phyloP scores from a whole-genome alignment of 23 red algal genomes.

The Rhodosorus marinus region DNA sequence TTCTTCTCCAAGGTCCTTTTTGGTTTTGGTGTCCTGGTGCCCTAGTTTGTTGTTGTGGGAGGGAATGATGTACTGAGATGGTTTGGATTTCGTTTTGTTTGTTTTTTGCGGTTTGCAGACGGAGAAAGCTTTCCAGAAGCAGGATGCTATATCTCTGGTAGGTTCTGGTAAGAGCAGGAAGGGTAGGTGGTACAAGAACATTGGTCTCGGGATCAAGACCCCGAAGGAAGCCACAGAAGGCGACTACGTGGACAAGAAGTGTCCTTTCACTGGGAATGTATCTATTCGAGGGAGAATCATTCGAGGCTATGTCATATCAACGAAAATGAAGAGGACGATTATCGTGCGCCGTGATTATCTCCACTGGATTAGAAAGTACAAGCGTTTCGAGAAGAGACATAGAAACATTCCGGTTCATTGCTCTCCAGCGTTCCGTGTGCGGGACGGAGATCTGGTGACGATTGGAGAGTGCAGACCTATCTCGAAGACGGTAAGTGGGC shows the following conservation, averaged over 20 bases:
- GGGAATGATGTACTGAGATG: no score
- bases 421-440: slow-evolving; percentile 81
- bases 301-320: slow-evolving; percentile 81
- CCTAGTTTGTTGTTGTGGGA: no score
- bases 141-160: slow-evolving; percentile 80
- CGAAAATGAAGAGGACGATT: slow-evolving; percentile 97
- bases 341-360: slow-evolving; percentile 94
- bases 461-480: slow-evolving; percentile 84
- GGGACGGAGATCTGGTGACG: slow-evolving; percentile 93
- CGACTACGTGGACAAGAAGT: slow-evolving; percentile 97
- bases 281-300: slow-evolving; percentile 83
- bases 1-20: no score
- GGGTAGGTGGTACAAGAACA: slow-evolving; percentile 88
- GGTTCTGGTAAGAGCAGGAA: slow-evolving; percentile 38
- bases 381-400: slow-evolving; percentile 97
- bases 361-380: slow-evolving; percentile 94
- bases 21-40: no score
- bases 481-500: slow-evolving; percentile 95
- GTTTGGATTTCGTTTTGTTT: no score
- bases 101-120: no score
- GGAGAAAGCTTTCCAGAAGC: slow-evolving; percentile 94
- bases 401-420: slow-evolving; percentile 93
- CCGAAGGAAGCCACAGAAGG: slow-evolving; percentile 88
- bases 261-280: slow-evolving; percentile 96
- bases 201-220: slow-evolving; percentile 98